These are phyloP conservation scores for Pythium aphanidermatum DNA, from an alignment of 352 stramenopile species.

Conservation along the genomic window DNA sequence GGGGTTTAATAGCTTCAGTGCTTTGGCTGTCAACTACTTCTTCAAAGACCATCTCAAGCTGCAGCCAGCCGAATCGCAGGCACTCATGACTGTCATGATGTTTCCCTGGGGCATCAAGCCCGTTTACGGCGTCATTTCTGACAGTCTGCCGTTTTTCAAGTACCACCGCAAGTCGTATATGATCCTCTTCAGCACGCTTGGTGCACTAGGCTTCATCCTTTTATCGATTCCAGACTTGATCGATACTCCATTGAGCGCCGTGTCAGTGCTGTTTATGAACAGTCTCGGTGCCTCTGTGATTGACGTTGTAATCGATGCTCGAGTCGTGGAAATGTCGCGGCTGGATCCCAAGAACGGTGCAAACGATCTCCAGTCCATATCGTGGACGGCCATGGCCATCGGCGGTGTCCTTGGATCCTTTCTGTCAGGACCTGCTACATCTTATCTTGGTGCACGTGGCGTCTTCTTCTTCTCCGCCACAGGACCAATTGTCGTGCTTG, in stretches of 20 bases:
- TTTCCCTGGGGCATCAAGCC: conserved; percentile 96
- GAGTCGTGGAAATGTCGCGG: conserved; percentile 93
- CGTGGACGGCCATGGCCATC: conserved; percentile 91
- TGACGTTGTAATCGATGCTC: conserved; percentile 95
- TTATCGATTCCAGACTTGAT: conserved; percentile 52
- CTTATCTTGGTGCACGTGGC: conserved; percentile 85
- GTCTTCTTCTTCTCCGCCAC: conserved; percentile 91
- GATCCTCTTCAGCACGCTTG: conserved; percentile 79
- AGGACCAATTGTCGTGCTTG: conserved; percentile 87
- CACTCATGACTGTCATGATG: conserved; percentile 90
- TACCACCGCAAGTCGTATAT: conserved; percentile 96
- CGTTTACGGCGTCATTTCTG: conserved; percentile 94
- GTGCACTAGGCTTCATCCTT: conserved; percentile 46
- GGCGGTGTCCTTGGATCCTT: conserved; percentile 92
- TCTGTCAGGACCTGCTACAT: conserved; percentile 87
- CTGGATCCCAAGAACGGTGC: conserved; percentile 81
- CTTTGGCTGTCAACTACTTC: conserved; percentile 93
- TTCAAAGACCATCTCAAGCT: conserved; percentile 96
- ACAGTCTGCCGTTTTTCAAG: conserved; percentile 92
- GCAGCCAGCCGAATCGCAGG: conserved; percentile 89
- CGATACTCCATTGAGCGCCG: conserved; percentile 41
- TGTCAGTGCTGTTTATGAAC: conserved; percentile 69
- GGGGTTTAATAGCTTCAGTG: conserved; percentile 90
- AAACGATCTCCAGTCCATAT: conserved; percentile 92
- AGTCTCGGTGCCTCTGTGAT: conserved; percentile 90